phyloP scores from a whole-genome alignment of 805 yeast genomes.

The Groenewaldozyma tartarivorans region DNA sequence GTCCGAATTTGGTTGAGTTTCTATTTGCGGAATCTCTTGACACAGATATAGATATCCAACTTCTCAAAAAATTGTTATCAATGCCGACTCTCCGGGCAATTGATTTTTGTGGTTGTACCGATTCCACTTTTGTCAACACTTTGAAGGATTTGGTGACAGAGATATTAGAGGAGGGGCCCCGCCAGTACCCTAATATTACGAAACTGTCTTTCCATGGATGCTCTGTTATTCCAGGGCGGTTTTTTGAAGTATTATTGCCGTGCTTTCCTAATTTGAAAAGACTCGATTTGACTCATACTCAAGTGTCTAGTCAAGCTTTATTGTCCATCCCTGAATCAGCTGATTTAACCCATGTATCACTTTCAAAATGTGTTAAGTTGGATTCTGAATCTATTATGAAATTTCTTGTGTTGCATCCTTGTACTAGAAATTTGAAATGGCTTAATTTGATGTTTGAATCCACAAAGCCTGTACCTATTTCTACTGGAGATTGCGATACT shows the following conservation, averaged over 20 bases:
- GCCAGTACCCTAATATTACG: slow-evolving; percentile 23
- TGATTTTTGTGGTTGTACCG: slow-evolving; percentile 82
- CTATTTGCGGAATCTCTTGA: slow-evolving; percentile 79
- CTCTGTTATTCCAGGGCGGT: slow-evolving; percentile 57
- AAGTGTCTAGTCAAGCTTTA: slow-evolving; percentile 56
- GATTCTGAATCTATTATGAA: slow-evolving; percentile 63
- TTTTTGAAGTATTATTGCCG: slow-evolving; percentile 48
- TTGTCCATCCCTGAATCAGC: slow-evolving; percentile 46
- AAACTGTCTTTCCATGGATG: slow-evolving; percentile 80
- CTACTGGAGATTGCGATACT: slow-evolving; percentile 40
- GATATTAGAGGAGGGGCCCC: slow-evolving; percentile 9
- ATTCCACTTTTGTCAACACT: neutral
- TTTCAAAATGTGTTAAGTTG: slow-evolving; percentile 55
- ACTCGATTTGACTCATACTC: slow-evolving; percentile 74
- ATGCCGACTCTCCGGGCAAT: slow-evolving; percentile 52
- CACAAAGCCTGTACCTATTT: slow-evolving; percentile 49
- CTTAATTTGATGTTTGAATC: slow-evolving; percentile 55
- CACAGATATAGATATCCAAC: slow-evolving; percentile 59
- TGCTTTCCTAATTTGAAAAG: slow-evolving; percentile 48
- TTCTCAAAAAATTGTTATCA: slow-evolving; percentile 48
- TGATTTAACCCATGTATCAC: slow-evolving; percentile 62
- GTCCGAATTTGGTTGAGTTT: slow-evolving; percentile 65
- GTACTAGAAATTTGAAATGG: slow-evolving; percentile 52
- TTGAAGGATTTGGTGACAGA: neutral
- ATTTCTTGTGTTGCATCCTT: slow-evolving; percentile 64